A percentile compares a stretch with the other conserved stretches of the same genome.
Conservation (phyloP, 2,329 filamentous ascomycete genomes). For the Ascosphaera aggregata region DNA sequence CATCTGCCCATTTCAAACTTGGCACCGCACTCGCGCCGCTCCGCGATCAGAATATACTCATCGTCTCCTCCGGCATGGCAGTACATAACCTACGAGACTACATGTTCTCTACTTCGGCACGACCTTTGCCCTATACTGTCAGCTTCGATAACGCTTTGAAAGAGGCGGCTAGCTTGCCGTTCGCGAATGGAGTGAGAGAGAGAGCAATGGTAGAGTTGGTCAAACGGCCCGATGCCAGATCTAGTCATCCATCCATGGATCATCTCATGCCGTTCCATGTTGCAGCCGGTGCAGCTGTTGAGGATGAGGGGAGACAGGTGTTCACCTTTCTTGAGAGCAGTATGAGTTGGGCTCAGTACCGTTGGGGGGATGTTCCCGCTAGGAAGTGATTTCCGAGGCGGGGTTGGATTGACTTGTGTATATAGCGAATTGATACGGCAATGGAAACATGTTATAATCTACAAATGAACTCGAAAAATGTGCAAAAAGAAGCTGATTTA, state of each 20-base stretch:
- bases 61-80: slow-evolving; percentile 52
- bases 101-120: slow-evolving; percentile 20
- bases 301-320: slow-evolving; percentile 21
- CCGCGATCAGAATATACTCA: slow-evolving; percentile 41
- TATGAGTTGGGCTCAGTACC: slow-evolving; percentile 32
- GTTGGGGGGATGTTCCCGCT: slow-evolving; percentile 21
- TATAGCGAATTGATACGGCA: too few relatives aligned
- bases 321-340: slow-evolving; percentile 28
- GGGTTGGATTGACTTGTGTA: too few relatives aligned
- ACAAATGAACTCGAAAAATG: too few relatives aligned
- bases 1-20: slow-evolving; percentile 41
- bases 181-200: slow-evolving; percentile 20
- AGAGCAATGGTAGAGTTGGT: slow-evolving; percentile 23
- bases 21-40: slow-evolving; percentile 42
- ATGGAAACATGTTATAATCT: too few relatives aligned
- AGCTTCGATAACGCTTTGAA: slow-evolving; percentile 46
- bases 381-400: too few relatives aligned
- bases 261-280: slow-evolving; percentile 38
- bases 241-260: slow-evolving; percentile 40
- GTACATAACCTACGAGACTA: slow-evolving; percentile 44
- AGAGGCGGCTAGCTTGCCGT: slow-evolving; percentile 31
- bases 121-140: slow-evolving; percentile 31
- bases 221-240: slow-evolving; percentile 28
- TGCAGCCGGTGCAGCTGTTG: slow-evolving; percentile 30
- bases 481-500: too few relatives aligned